Percentiles rank a stretch among this genome's conserved stretches.
These are phyloP conservation scores for Domatiomyces catenatus DNA, from an alignment of 2,329 filamentous ascomycete genomes.

Conservation along the genomic window DNA sequence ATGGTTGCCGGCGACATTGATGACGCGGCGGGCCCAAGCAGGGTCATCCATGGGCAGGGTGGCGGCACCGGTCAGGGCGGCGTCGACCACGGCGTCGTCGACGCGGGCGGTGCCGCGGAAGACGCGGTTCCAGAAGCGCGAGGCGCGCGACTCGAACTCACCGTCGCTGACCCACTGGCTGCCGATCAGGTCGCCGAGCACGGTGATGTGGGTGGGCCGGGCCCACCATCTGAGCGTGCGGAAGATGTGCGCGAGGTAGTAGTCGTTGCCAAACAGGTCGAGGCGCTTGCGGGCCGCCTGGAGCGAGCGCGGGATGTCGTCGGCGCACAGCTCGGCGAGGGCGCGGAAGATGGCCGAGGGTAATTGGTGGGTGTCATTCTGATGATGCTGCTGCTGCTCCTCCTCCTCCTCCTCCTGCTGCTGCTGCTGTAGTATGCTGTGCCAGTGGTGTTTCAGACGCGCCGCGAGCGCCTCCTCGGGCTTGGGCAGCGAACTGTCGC, in stretches of 20 bases:
- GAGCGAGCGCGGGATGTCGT: conserved; percentile 55
- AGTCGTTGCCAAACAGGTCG: conserved; percentile 86
- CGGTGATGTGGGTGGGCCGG: conserved; percentile 68
- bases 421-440: conserved; percentile 1
- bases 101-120: conserved; percentile 56
- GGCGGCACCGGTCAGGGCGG: conserved; percentile 29
- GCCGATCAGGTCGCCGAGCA: conserved; percentile 80
- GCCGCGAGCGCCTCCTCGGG: conserved; percentile 31
- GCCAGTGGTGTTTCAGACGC: conserved; percentile 27
- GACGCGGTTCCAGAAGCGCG: conserved; percentile 65
- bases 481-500: conserved; percentile 63
- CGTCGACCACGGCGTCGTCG: conserved; percentile 27
- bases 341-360: background rate
- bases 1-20: conserved; percentile 89
- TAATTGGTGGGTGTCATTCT: background rate
- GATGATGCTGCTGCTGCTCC: background rate
- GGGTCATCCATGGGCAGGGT: conserved; percentile 31
- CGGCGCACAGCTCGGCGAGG: background rate
- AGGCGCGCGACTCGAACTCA: conserved; percentile 62
- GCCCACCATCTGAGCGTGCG: conserved; percentile 71
- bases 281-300: conserved; percentile 60
- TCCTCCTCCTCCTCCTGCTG: background rate
- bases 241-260: conserved; percentile 87
- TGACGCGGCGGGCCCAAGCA: conserved; percentile 58
- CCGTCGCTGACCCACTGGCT: conserved; percentile 85